These are phyloP conservation scores for Schwanniomyces yamadae DNA, from an alignment of 805 yeast species.

Conservation along the genomic window DNA sequence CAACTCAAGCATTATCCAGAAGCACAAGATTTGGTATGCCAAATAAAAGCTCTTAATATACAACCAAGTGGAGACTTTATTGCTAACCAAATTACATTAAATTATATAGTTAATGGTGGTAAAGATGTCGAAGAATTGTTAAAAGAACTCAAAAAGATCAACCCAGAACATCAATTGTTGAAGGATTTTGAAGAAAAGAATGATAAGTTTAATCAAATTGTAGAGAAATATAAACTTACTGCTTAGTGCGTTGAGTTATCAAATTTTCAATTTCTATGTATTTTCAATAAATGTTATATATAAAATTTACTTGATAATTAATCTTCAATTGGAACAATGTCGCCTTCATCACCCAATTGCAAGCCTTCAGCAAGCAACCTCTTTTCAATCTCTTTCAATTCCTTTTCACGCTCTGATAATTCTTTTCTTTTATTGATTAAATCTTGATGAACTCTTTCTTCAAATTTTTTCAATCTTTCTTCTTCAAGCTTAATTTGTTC, in stretches of 20 bases:
- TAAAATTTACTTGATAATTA: constrained; percentile 3
- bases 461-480: constrained; percentile 81
- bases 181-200: constrained; percentile 61
- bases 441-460: constrained; percentile 87
- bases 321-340: constrained; percentile 28
- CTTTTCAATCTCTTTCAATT: constrained; percentile 77
- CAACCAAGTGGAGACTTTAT: constrained; percentile 43
- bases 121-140: constrained; percentile 49
- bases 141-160: constrained; percentile 42
- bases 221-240: constrained; percentile 48
- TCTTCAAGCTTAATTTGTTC: constrained; percentile 89
- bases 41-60: constrained; percentile 45
- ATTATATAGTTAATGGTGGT: constrained; percentile 44
- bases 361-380: constrained; percentile 60
- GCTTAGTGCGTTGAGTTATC: background rate
- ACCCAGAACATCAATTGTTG: constrained; percentile 58
- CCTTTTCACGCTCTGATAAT: constrained; percentile 79
- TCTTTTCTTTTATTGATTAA: constrained; percentile 78
- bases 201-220: constrained; percentile 65
- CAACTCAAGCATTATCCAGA: constrained; percentile 81
- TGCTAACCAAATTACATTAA: constrained; percentile 65
- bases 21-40: constrained; percentile 58
- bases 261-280: background rate
- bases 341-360: constrained; percentile 38
- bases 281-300: constrained; percentile 1